These are phyloP conservation scores for Phytophthora sansomeana DNA, from an alignment of 352 stramenopile species.

Conservation along the genomic window DNA sequence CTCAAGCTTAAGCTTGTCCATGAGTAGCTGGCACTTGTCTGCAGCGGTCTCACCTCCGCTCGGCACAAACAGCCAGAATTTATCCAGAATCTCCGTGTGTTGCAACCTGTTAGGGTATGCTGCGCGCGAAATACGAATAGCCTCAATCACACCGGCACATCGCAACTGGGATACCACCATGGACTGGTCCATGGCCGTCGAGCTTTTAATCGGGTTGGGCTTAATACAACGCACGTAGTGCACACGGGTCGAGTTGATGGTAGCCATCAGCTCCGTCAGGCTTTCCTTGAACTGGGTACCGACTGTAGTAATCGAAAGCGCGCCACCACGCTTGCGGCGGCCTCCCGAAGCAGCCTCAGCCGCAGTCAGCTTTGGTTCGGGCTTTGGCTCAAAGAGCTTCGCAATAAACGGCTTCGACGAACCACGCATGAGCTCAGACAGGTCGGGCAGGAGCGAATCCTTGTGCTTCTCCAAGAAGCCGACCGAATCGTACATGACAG, in stretches of 20 bases:
- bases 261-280: constrained; percentile 94
- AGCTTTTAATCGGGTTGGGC: constrained; percentile 97
- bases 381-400: constrained; percentile 80
- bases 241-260: constrained; percentile 95
- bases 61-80: constrained; percentile 87
- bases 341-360: constrained; percentile 38
- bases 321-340: constrained; percentile 62
- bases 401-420: constrained; percentile 77
- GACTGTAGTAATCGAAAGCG: constrained; percentile 76
- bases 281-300: constrained; percentile 95
- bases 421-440: constrained; percentile 90
- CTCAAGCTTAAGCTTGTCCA: constrained; percentile 81
- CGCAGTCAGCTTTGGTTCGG: constrained; percentile 47
- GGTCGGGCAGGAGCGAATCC: constrained; percentile 93
- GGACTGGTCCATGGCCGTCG: constrained; percentile 88
- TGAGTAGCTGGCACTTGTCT: constrained; percentile 80
- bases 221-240: constrained; percentile 99
- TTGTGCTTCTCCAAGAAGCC: constrained; percentile 98
- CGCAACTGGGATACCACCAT: constrained; percentile 97
- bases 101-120: constrained; percentile 98
- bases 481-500: constrained; percentile 93
- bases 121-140: constrained; percentile 97
- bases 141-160: constrained; percentile 99
- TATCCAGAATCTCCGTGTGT: constrained; percentile 88
- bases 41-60: constrained; percentile 56